Evolutionary conservation across 2,329 filamentous ascomycete species (phyloP).

Genomic region (Thermoascus crustaceus): DNA sequence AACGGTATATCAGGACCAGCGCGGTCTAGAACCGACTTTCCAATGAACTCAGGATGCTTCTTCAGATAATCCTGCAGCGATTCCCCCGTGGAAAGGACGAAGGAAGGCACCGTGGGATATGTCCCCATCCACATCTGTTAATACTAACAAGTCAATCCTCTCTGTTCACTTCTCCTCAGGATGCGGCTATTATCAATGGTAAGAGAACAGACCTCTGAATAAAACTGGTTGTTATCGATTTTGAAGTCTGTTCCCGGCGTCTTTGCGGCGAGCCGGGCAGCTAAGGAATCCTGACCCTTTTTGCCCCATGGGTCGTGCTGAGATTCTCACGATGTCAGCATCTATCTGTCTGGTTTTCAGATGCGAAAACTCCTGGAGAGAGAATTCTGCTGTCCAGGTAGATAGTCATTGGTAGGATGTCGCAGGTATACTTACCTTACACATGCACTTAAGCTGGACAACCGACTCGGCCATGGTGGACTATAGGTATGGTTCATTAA

Average conservation of each 20-base stretch:
- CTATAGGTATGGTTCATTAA: neutral
- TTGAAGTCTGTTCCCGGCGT: constrained; percentile 56
- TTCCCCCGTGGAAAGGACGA: constrained; percentile 54
- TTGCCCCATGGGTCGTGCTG: constrained; percentile 66
- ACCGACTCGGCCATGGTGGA: constrained; percentile 13
- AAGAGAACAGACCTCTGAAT: constrained; percentile 46
- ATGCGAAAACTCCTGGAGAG: too few relatives aligned
- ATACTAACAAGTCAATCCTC: neutral
- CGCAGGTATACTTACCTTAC: constrained; percentile 12
- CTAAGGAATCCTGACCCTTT: constrained; percentile 56
- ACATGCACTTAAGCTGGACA: constrained; percentile 20
- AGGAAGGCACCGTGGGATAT: constrained; percentile 62
- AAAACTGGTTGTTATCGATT: constrained; percentile 55
- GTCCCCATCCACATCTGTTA: constrained; percentile 64
- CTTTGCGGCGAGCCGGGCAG: constrained; percentile 56
- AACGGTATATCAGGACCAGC: constrained; percentile 62
- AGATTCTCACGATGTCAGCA: constrained; percentile 16
- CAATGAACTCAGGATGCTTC: constrained; percentile 56
- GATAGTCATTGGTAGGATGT: neutral
- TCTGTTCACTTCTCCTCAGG: neutral
- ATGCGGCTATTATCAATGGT: neutral
- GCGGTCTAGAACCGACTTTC: constrained; percentile 51
- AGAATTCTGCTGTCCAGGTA: too few relatives aligned
- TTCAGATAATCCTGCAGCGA: constrained; percentile 58
- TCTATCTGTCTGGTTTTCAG: neutral